Base-by-base conservation (phyloP, 2,329 filamentous ascomycete genomes). In the Xylaria multiplex region DNA sequence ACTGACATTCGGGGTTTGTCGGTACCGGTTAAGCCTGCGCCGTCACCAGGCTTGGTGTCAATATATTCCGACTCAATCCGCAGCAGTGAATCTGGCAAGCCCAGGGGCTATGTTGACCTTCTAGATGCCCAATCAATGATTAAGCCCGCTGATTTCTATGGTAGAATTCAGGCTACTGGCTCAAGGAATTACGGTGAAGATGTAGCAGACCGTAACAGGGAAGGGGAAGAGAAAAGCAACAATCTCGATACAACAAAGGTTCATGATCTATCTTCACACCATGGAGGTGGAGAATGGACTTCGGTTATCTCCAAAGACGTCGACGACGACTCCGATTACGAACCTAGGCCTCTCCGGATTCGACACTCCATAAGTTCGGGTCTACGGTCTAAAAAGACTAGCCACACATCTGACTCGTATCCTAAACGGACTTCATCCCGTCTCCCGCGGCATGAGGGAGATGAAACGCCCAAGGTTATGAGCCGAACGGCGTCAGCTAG, bases 161-260 rank as follows among this genome's bases (percentile, higher is more conserved):
- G 79, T 9, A 80, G 85, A 16, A 71, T 88, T 2, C 75, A 81
- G 61, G 85, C 86, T 0, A 73, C 84, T 0, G 86, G 86, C 1
- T 78, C 79, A 0, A 80, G 82, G 49, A 83, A 86, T 56, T 89
- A 87, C 69, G 88, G 85, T n/a, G 89, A 91, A 73, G 88, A 90
- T 72, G 86, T 90, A 1, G 88, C 87, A 1, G 86, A 89, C 69
- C 81, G 88, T 40, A 90, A 90, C 67, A 79, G 87, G 52, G 76
- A 74, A 3, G 74, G 79, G 30, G 83, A 74, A 3, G 74, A 79
- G 27, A 83, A 80, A 50, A 71, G 72, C 1, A 67, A 75, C 42
- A 70, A 79, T 58, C 66, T 81, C 6, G 70, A 75, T 7, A 79
- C 78, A 2, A 62, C 73, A 11, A 77, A 76, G 11, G 77, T 79